Evolutionary conservation across 352 stramenopile species (phyloP).

Genomic region (Thraustotheca clavata): DNA sequence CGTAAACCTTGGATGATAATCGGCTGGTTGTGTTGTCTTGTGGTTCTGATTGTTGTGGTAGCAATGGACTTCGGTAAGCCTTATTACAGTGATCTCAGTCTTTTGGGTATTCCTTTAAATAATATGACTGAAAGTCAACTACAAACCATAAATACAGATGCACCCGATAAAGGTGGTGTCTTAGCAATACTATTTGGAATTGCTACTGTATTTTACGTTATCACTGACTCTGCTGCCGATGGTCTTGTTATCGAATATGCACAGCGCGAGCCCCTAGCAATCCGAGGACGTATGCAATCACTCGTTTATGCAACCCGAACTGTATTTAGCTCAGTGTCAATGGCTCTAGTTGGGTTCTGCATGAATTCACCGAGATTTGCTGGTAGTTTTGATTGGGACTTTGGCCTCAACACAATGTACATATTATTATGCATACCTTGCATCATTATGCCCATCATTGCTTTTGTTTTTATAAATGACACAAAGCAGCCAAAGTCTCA

Average conservation of each 20-base stretch:
- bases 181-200: slow-evolving; percentile 36
- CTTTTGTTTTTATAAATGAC: slow-evolving; percentile 26
- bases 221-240: slow-evolving; percentile 34
- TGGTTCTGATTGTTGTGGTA: slow-evolving; percentile 24
- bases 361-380: slow-evolving; percentile 38
- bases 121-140: not conserved
- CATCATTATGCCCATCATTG: slow-evolving; percentile 24
- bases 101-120: not conserved
- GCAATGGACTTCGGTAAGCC: slow-evolving; percentile 37
- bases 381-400: slow-evolving; percentile 37
- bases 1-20: slow-evolving; percentile 46
- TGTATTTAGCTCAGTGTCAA: slow-evolving; percentile 29
- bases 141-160: slow-evolving; percentile 28
- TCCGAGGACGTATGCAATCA: slow-evolving; percentile 33
- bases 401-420: slow-evolving; percentile 25
- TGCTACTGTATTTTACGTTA: slow-evolving; percentile 33
- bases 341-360: slow-evolving; percentile 29
- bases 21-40: slow-evolving; percentile 31
- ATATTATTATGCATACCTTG: slow-evolving; percentile 26
- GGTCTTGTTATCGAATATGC: slow-evolving; percentile 36
- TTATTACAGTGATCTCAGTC: slow-evolving; percentile 28
- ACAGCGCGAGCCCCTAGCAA: slow-evolving; percentile 30
- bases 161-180: slow-evolving; percentile 18
- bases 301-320: slow-evolving; percentile 35
- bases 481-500: not conserved